phyloP scores from a whole-genome alignment of 1,139 yeast genomes.

The Taphrina communis region DNA sequence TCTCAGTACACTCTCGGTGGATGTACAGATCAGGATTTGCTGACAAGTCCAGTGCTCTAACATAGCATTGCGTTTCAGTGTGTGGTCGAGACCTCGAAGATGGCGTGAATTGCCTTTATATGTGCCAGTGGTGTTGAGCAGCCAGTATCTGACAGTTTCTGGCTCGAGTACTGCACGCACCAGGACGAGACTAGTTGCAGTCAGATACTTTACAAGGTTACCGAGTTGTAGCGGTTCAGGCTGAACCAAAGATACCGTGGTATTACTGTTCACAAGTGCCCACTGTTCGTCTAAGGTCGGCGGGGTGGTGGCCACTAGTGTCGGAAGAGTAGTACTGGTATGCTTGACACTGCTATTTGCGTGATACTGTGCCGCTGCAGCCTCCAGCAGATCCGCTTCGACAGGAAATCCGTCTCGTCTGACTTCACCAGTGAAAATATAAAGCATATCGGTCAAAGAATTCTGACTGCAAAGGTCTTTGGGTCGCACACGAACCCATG shows the following conservation, averaged over 20 bases:
- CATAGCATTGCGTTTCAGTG: conserved; percentile 8
- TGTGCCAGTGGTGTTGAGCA: background rate
- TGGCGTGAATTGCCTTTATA: background rate
- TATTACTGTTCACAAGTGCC: background rate
- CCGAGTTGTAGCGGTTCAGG: background rate
- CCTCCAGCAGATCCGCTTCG: background rate
- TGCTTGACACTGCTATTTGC: background rate
- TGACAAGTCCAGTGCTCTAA: background rate
- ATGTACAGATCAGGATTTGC: background rate
- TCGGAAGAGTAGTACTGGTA: background rate
- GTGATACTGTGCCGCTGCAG: background rate
- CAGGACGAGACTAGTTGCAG: conserved; percentile 6
- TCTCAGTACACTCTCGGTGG: background rate
- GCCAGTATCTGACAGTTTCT: conserved; percentile 5
- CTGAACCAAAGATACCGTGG: background rate
- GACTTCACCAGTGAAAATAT: conserved; percentile 4
- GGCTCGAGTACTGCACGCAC: conserved; percentile 2
- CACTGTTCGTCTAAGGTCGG: conserved; percentile 1
- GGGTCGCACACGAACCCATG: conserved; percentile 4
- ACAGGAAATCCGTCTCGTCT: background rate
- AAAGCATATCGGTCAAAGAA: background rate
- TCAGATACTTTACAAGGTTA: background rate
- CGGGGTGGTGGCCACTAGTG: background rate
- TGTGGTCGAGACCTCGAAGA: conserved; percentile 7
- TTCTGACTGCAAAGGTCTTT: conserved; percentile 3